These are phyloP conservation scores for Rosa persica DNA, from an alignment of 306 rosid genomes.

Conservation along the genomic window DNA sequence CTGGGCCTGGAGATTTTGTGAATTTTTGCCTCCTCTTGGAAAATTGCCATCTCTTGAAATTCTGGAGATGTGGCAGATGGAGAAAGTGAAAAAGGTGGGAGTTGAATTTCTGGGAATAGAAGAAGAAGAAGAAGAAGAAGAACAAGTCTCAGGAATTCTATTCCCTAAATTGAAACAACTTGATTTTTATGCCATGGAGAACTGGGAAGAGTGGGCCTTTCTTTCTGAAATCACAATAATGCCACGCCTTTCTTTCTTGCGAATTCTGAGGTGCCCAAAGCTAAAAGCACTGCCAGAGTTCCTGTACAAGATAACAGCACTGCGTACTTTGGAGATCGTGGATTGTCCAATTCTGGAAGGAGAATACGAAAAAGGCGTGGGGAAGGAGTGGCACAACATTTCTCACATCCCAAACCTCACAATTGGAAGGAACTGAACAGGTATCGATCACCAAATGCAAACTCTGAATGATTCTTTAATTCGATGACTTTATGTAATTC, in stretches of 20 bases:
- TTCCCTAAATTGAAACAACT: not conserved
- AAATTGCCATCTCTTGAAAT: not conserved
- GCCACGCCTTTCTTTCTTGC: not conserved
- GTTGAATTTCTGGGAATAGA: conserved; percentile 8
- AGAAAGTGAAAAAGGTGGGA: not conserved
- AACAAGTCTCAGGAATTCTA: not conserved
- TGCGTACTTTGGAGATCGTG: rapidly evolving
- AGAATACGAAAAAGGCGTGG: not conserved
- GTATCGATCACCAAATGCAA: not conserved
- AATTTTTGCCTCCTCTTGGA: conserved; percentile 13
- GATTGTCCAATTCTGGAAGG: not conserved
- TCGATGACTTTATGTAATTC: too few relatives aligned
- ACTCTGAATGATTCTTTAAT: not conserved
- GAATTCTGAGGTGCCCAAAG: rapidly evolving
- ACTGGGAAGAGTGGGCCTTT: conserved; percentile 6
- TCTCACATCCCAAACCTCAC: not conserved
- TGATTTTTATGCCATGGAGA: rapidly evolving
- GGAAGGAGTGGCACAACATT: not conserved
- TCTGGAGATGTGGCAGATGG: not conserved
- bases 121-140: too few relatives aligned
- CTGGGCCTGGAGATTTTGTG: not conserved
- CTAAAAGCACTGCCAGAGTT: not conserved
- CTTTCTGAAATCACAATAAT: not conserved
- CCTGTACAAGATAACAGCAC: not conserved
- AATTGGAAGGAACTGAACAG: too few relatives aligned